Base-by-base conservation (phyloP, 805 yeast species). In the Yarrowia yakushimensis region DNA sequence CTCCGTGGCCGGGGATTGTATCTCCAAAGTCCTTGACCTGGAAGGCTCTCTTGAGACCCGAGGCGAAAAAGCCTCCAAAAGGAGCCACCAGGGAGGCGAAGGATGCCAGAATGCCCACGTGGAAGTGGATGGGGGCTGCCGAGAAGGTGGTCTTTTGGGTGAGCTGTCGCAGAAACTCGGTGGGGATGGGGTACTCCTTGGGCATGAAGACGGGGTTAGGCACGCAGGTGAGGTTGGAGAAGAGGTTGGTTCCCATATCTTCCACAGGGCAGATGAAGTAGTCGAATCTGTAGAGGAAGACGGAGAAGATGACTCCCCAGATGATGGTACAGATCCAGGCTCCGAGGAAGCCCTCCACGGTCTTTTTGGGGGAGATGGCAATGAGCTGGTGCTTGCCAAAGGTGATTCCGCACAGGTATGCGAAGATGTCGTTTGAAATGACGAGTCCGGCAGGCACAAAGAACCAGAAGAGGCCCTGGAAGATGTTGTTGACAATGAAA, bases 1-100 rank as follows among this genome's bases (percentile, higher is more conserved):
- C 99, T 66, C 99, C 99, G 72, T 94, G 99, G 31, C 99, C 99
- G 15, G 99, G 99, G 68, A 94, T 94, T 10, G 98, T 93, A 71
- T 93, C 96, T 68, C 98, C 99, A 71, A 94, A 94, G 76, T 94
- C 99, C 76, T 94, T 94, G 62, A 92, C 91, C 71, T 93, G 89
- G 77, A 94, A 92, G 13, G 98, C 90, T 76, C 99, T 85, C 78
- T 94, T 94, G 69, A 94, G 80, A n/a, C 98, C 99, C 61, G 96
- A 87, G 7, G 98, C 98, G 70, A 94, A 94, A 74, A 94, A 94
- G 1, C 99, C 99, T 62, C 99, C 99, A 72, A 94, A 94, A 64
- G 99, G 99, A 3, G 99, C 99, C 73, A 94, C 87, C 67, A 94
- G 81, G 0, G 98, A 93, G 1, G 99, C 98, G 79, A 94, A 94